phyloP scores from a whole-genome alignment of 164 flowering plant genomes.

The Sedum album region DNA sequence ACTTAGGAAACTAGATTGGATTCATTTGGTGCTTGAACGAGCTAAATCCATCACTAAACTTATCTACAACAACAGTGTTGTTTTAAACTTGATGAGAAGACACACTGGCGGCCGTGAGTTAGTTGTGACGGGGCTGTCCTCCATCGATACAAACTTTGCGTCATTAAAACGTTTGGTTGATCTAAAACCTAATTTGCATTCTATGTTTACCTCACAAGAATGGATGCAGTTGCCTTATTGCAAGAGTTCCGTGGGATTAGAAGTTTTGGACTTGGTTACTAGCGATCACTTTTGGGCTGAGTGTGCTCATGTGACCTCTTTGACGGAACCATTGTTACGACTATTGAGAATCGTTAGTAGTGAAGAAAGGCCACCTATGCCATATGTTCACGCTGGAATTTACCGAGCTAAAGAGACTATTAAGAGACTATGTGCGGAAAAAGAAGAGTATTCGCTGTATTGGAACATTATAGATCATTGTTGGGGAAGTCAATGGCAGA shows the following conservation, averaged over 20 bases:
- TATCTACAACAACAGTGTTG: slow-evolving; percentile 46
- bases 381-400: slow-evolving; percentile 67
- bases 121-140: slow-evolving; percentile 37
- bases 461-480: slow-evolving; percentile 79
- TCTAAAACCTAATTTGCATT: slow-evolving; percentile 49
- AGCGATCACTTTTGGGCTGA: slow-evolving; percentile 65
- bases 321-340: slow-evolving; percentile 57
- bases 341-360: slow-evolving; percentile 45
- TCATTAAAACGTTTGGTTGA: slow-evolving; percentile 52
- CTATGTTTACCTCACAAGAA: slow-evolving; percentile 78
- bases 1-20: slow-evolving; percentile 57
- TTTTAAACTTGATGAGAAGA: slow-evolving; percentile 58
- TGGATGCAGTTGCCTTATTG: slow-evolving; percentile 65
- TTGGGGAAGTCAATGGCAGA: slow-evolving; percentile 48
- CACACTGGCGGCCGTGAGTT: slow-evolving; percentile 64
- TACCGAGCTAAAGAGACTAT: slow-evolving; percentile 69
- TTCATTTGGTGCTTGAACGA: slow-evolving; percentile 38
- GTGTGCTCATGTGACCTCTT: slow-evolving; percentile 28
- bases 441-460: slow-evolving; percentile 44
- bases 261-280: slow-evolving; percentile 39
- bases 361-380: slow-evolving; percentile 69
- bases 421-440: slow-evolving; percentile 51
- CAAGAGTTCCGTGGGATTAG: slow-evolving; percentile 50
- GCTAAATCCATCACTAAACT: slow-evolving; percentile 60
- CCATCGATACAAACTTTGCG: slow-evolving; percentile 48